A percentile compares a stretch with the other conserved stretches of the same genome.
phyloP scores from a whole-genome alignment of 768 basidiomycete species.

The Pisolithus orientalis region DNA sequence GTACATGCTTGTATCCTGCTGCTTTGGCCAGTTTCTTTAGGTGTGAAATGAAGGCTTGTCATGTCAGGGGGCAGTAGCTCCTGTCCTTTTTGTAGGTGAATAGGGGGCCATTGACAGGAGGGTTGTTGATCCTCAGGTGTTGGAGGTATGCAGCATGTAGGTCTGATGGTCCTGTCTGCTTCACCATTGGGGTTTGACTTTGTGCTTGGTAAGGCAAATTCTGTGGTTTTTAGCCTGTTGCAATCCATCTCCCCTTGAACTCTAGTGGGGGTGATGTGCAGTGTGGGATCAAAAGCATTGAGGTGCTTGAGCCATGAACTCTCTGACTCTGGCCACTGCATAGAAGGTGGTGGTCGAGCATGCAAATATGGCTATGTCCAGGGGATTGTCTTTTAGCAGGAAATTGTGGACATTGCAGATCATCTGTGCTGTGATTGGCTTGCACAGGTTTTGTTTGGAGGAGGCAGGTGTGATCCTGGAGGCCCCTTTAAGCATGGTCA shows the following conservation, averaged over 20 bases:
- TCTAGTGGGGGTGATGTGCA: slow-evolving; percentile 15
- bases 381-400: slow-evolving; percentile 2
- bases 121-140: slow-evolving; percentile 27
- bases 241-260: slow-evolving; percentile 16
- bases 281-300: slow-evolving; percentile 16
- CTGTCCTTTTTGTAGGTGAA: slow-evolving; percentile 22
- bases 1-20: no score
- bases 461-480: no score
- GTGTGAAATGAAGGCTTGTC: neutral
- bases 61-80: slow-evolving; percentile 10
- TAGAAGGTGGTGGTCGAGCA: slow-evolving; percentile 37
- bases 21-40: no score
- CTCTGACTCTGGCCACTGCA: slow-evolving; percentile 25
- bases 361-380: slow-evolving; percentile 31
- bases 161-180: slow-evolving; percentile 22
- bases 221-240: slow-evolving; percentile 11
- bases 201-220: slow-evolving; percentile 9
- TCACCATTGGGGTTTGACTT: slow-evolving; percentile 9
- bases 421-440: no score
- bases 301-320: slow-evolving; percentile 32
- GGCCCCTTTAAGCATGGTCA: no score
- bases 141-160: slow-evolving; percentile 16
- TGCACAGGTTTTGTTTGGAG: no score
- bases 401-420: neutral
- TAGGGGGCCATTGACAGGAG: slow-evolving; percentile 14